These are phyloP conservation scores for Fusarium papillatum DNA, from an alignment of 2,329 filamentous ascomycete genomes.

Conservation along the genomic window DNA sequence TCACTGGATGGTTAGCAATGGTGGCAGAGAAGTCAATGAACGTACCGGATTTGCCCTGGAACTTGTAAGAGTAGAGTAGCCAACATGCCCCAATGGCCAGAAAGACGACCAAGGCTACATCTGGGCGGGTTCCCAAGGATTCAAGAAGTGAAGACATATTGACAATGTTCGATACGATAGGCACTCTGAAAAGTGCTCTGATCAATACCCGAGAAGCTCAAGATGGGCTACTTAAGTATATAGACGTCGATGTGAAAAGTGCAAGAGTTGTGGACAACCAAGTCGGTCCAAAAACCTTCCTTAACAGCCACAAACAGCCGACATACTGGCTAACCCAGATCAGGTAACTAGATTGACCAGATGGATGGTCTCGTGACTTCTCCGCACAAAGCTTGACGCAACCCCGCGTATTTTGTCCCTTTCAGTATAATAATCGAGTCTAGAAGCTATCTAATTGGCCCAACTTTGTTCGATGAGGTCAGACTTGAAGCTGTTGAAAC, in stretches of 20 bases:
- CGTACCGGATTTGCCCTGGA: background rate
- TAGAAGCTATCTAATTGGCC: background rate
- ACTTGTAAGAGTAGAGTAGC: background rate
- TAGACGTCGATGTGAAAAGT: background rate
- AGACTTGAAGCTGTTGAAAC: background rate
- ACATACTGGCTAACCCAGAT: background rate
- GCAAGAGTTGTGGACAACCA: background rate
- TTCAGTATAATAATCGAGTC: background rate
- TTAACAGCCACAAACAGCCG: background rate
- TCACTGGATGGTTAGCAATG: background rate
- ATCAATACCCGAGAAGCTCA: background rate
- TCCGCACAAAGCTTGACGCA: background rate
- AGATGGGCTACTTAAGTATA: background rate
- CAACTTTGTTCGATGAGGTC: background rate
- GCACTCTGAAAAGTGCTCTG: background rate
- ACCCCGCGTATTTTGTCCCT: background rate
- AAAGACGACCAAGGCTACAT: background rate
- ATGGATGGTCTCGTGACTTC: background rate
- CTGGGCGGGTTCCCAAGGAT: background rate
- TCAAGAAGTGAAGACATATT: background rate
- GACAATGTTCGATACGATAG: background rate
- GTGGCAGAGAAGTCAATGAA: background rate
- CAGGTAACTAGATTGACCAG: constrained; percentile 7
- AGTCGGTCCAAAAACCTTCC: background rate
- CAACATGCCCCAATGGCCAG: background rate